A percentile compares a stretch with the other conserved stretches of the same genome.
These are phyloP conservation scores for Penicillium sclerotigenum DNA, from an alignment of 2,329 filamentous ascomycete species.

Conservation along the genomic window DNA sequence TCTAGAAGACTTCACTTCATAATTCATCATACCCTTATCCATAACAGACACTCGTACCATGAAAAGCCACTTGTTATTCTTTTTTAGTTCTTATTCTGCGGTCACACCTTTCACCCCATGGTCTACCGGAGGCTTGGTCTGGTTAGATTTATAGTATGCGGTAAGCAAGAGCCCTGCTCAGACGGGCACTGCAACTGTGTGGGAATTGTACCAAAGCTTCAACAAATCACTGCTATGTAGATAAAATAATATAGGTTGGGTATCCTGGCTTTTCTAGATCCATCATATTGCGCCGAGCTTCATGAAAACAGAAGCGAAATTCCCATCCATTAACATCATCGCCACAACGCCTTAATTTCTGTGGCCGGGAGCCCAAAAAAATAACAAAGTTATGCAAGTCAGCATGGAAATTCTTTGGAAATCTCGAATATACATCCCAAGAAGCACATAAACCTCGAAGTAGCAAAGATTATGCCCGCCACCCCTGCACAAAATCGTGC, in stretches of 20 bases:
- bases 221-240: background rate
- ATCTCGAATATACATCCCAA: no score
- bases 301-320: background rate
- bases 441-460: background rate
- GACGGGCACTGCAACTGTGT: no score
- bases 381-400: background rate
- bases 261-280: conserved; percentile 14
- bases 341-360: background rate
- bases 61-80: background rate
- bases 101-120: background rate
- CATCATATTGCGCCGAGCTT: conserved; percentile 1
- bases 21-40: background rate
- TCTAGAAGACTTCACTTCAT: background rate
- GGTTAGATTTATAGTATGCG: background rate
- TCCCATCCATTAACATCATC: background rate
- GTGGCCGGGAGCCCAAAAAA: background rate
- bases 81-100: background rate
- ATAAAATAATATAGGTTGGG: conserved; percentile 1
- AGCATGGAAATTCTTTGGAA: background rate
- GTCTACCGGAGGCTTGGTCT: background rate
- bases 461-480: conserved; percentile 59
- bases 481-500: conserved; percentile 90
- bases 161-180: background rate
- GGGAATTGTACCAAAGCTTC: background rate
- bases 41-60: background rate